These are phyloP conservation scores for Apophysomyces ossiformis DNA, from an alignment of 371 early-diverging fungal genomes.

Conservation along the genomic window DNA sequence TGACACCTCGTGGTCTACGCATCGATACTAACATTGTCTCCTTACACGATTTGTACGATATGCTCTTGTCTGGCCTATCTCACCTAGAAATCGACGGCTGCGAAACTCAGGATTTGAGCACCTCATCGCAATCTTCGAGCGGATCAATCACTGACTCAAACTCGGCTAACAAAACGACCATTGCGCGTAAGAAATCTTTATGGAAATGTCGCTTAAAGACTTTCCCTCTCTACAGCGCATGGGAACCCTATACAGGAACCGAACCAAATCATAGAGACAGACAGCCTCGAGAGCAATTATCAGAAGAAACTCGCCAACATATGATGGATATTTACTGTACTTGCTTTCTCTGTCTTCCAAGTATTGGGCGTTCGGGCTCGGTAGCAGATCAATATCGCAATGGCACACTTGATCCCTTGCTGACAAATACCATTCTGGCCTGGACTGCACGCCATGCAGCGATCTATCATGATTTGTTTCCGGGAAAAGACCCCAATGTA, in stretches of 20 bases:
- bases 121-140: slow-evolving; percentile 32
- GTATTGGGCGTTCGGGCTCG: slow-evolving; percentile 19
- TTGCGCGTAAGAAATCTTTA: slow-evolving; percentile 22
- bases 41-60: slow-evolving; percentile 44
- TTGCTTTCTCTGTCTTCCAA: slow-evolving; percentile 39
- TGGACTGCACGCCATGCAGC: slow-evolving; percentile 58
- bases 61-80: slow-evolving; percentile 42
- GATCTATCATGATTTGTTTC: slow-evolving; percentile 47
- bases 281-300: slow-evolving; percentile 3
- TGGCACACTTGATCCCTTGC: slow-evolving; percentile 33
- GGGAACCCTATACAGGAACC: slow-evolving; percentile 13
- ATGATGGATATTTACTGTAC: slow-evolving; percentile 26
- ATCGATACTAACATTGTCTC: slow-evolving; percentile 52
- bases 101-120: slow-evolving; percentile 9
- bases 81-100: slow-evolving; percentile 24
- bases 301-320: slow-evolving; percentile 22
- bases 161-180: slow-evolving; percentile 17
- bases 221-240: slow-evolving; percentile 12
- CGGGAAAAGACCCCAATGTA: slow-evolving; percentile 48
- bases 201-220: slow-evolving; percentile 24
- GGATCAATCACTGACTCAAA: not conserved
- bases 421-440: slow-evolving; percentile 45
- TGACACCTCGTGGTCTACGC: slow-evolving; percentile 43
- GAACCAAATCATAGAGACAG: slow-evolving; percentile 4
- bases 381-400: slow-evolving; percentile 20